Evolutionary conservation across 169 alveolate genomes (phyloP).

Genomic region (Plasmodium coatneyi): DNA sequence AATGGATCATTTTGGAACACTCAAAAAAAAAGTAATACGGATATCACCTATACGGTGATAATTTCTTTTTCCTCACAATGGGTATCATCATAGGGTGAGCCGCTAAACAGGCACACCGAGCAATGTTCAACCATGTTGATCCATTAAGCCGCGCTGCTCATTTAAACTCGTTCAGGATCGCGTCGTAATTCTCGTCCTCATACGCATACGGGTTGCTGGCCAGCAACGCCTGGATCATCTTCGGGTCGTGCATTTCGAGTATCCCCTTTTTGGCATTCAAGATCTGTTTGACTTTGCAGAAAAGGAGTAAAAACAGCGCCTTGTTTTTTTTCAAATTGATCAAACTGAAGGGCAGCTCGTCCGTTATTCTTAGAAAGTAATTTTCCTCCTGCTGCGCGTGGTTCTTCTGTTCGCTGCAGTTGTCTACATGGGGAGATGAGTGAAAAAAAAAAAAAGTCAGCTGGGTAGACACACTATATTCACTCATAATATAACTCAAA

Average conservation of each 20-base stretch:
- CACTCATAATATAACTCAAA: background rate
- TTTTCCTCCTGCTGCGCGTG: slow-evolving; percentile 21
- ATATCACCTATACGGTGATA: background rate
- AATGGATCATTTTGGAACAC: background rate
- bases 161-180: slow-evolving; percentile 63
- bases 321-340: slow-evolving; percentile 38
- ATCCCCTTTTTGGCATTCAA: slow-evolving; percentile 44
- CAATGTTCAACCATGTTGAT: background rate
- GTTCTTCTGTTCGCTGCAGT: slow-evolving; percentile 3
- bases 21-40: background rate
- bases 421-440: background rate
- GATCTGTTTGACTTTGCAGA: slow-evolving; percentile 54
- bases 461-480: background rate
- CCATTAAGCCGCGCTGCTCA: background rate
- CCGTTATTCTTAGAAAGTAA: slow-evolving; percentile 30
- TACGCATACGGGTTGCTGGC: slow-evolving; percentile 38
- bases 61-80: background rate
- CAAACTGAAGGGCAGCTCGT: slow-evolving; percentile 19
- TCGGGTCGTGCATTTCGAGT: slow-evolving; percentile 27
- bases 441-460: slow-evolving; percentile 18
- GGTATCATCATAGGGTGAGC: background rate
- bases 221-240: slow-evolving; percentile 8
- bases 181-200: slow-evolving; percentile 64
- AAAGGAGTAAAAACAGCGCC: slow-evolving; percentile 46
- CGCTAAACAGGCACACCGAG: background rate